Base-by-base conservation (phyloP, 805 yeast species). In the Candida maltosa region DNA sequence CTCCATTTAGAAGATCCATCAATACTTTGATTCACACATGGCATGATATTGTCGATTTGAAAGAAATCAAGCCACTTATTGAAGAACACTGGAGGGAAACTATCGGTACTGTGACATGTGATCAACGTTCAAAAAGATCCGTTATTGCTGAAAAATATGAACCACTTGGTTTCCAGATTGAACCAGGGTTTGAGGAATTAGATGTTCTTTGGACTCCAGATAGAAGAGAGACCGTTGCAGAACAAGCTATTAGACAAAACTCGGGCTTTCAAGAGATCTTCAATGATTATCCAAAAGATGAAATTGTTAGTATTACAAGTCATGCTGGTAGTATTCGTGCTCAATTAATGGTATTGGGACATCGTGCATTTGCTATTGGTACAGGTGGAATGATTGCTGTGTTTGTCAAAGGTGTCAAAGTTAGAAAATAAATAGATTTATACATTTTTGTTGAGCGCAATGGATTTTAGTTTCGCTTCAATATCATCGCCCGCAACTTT, bases 301-400 rank as follows among this genome's bases (percentile, higher is more conserved):
- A 42, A 27, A 45, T 51, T 31, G 52, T 65, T 36, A 68, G 70
- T 12, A 56, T 73, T n/a, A 73, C 80, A 10, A 60, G 70, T n/a
- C 80, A 75, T 46, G 69, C 75, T 16, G 80, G 79, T 1, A 62
- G 71, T 16, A 72, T 74, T 26, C 51, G 73, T 29, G 60, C 72
- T 8, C 65, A 73, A 34, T 52, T 75, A 21, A 45, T 58, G 41
- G 78, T 65, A 2, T 46, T 69, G 33, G 63, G 69, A 4, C 85
- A 80, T 50, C 65, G 83, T 38, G 60, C 65, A n/a, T 73, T 78
- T 47, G 66, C 77, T 16, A 70, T 80, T 29, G 71, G 78, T 21
- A 78, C 85, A 1, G 84, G 85, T 6, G 81, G 82, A n/a, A 70
- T 78, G 67, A 74, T 80, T 10, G 79, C 80, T 3, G 62, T 75